These are phyloP conservation scores for Cornus suecica DNA, from an alignment of 148 eudicot genomes.

Conservation along the genomic window DNA sequence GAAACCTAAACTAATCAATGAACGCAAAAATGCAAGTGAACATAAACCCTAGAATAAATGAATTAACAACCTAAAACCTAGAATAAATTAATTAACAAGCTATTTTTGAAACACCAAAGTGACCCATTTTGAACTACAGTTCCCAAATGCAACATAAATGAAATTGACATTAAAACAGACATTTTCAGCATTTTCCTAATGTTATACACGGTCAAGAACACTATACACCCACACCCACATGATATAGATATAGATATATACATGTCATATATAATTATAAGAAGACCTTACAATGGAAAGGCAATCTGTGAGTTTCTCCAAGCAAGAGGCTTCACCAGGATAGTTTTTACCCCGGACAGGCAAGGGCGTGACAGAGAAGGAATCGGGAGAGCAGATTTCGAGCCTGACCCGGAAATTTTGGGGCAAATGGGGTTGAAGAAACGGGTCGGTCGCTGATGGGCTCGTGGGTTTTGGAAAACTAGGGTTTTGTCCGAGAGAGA, in stretches of 20 bases:
- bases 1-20: no score
- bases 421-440: slow-evolving; percentile 14
- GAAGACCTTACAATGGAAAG: slow-evolving; percentile 56
- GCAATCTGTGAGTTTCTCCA: slow-evolving; percentile 38
- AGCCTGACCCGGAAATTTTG: slow-evolving; percentile 54
- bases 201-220: neutral
- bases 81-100: no score
- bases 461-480: slow-evolving; percentile 5
- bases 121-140: neutral
- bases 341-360: slow-evolving; percentile 42
- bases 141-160: neutral
- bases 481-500: slow-evolving; percentile 11
- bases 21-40: no score
- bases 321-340: slow-evolving; percentile 62
- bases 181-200: neutral
- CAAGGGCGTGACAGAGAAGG: slow-evolving; percentile 58
- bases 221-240: neutral
- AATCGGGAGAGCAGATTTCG: slow-evolving; percentile 85
- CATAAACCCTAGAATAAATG: no score
- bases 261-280: neutral
- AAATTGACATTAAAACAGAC: neutral
- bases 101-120: no score
- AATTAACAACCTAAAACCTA: no score
- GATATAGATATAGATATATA: no score
- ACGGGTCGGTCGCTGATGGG: slow-evolving; percentile 11